Evolutionary conservation across 257 asterid genomes (phyloP), one percentile per base, ranked within the genome.

Genomic region (Capsicum pubescens): DNA sequence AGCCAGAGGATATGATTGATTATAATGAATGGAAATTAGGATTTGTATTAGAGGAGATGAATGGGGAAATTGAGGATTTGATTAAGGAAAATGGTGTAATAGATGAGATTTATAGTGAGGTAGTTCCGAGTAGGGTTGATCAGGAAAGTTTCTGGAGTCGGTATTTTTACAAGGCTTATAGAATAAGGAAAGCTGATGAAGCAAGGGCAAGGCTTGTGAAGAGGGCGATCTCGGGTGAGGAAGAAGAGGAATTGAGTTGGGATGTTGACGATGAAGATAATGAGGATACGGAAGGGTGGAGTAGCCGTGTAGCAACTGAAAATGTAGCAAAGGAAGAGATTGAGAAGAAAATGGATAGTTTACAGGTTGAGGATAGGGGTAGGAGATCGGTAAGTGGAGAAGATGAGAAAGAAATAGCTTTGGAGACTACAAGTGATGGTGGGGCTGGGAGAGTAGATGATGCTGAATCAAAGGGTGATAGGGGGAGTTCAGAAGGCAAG

Each of bases 231-330:
- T 87, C 89, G 0, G 92, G 89, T 1, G 97, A 94, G 83, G 96
- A 86, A 32, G 98, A 93, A 77, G 98, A 93, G 91, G 97, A 92
- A 5, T 82, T 92, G 90, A 90, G 97, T 79, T 92, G 97, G 97
- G 99, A 94, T 86, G 86, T 93, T 10, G 98, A 91, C 4, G 97
- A 92, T 48, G 94, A 93, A 10, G 90, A 85, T 26, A 89, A 89
- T 15, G 86, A 77, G 14, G 83, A 71, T 46, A 54, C 15, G 7
- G 86, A 68, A 19, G 64, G 78, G 17, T 86, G 78, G 17, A 87
- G 59, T 54, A 88, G 83, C 71, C 6, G 0, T 76, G 63, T 52
- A 21, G 26, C 81, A 7, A 26, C 63, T 67, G 86, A 83, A 87
- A 81, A 87, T 78, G 60, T 13, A 52, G 92, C 81, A 14, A 76